Percentiles rank a stretch among this genome's conserved stretches.
Conservation (phyloP, 2,329 filamentous ascomycete genomes). For the Gnomoniopsis sp. region DNA sequence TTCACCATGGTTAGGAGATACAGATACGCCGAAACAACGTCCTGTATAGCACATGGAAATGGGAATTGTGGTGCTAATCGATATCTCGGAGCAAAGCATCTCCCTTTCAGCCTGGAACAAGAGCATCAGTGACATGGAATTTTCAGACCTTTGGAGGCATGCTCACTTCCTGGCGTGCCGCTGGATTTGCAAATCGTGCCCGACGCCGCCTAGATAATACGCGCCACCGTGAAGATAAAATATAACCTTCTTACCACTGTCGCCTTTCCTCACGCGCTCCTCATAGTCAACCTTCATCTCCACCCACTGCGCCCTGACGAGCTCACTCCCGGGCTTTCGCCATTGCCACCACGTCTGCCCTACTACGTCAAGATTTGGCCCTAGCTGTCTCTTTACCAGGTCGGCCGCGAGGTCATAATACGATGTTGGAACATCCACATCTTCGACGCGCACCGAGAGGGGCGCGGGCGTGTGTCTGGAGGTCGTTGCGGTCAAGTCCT, state of each 20-base stretch:
- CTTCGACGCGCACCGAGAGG: conserved; percentile 56
- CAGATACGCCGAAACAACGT: neutral
- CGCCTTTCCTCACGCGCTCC: neutral
- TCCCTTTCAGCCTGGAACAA: neutral
- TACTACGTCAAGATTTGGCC: neutral
- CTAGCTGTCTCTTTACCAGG: neutral
- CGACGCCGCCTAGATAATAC: neutral
- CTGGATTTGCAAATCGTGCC: neutral
- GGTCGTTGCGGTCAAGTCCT: conserved; percentile 26
- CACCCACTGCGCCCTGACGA: neutral
- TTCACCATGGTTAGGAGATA: neutral
- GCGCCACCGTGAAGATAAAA: neutral
- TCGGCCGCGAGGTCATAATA: neutral
- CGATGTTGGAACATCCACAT: conserved; percentile 31
- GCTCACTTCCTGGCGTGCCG: neutral
- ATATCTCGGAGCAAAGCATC: neutral
- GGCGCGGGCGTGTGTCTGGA: conserved; percentile 64
- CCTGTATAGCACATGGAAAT: neutral
- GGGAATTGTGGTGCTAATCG: neutral
- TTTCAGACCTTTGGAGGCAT: neutral
- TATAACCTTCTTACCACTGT: neutral
- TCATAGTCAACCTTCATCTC: neutral
- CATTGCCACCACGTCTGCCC: neutral
- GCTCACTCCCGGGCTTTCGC: neutral
- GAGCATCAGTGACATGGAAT: no score